Percentiles rank a stretch among this genome's conserved stretches.
These are phyloP conservation scores for Silybum marianum DNA, from an alignment of 129 eudicot species.

Conservation along the genomic window DNA sequence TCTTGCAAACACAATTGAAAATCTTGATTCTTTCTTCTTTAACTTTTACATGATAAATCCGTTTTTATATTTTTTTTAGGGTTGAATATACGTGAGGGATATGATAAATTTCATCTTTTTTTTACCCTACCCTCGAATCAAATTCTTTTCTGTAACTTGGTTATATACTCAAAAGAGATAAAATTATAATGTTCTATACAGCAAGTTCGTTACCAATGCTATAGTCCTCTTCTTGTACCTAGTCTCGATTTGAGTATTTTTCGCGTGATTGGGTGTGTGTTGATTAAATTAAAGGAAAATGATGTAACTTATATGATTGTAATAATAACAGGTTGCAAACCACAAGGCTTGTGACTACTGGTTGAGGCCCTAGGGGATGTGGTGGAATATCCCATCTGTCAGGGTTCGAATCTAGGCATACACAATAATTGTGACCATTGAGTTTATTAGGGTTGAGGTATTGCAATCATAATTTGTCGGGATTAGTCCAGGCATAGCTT, in stretches of 20 bases:
- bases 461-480: too few relatives aligned
- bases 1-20: slow-evolving; percentile 49
- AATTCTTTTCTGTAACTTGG: slow-evolving; percentile 27
- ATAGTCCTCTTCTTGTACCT: background rate
- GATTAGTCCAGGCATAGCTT: too few relatives aligned
- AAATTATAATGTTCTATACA: slow-evolving; percentile 2
- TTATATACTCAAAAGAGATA: slow-evolving; percentile 23
- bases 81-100: slow-evolving; percentile 25
- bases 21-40: slow-evolving; percentile 24
- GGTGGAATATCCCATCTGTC: too few relatives aligned
- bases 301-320: too few relatives aligned
- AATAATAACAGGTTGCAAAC: too few relatives aligned
- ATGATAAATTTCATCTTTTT: slow-evolving; percentile 21
- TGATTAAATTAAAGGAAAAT: too few relatives aligned
- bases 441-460: too few relatives aligned
- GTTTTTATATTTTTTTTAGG: slow-evolving; percentile 1
- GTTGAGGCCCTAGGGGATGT: too few relatives aligned
- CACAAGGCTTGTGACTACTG: too few relatives aligned
- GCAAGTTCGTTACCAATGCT: background rate
- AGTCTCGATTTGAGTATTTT: background rate
- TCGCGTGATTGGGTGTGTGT: background rate
- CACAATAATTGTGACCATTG: too few relatives aligned
- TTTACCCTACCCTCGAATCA: slow-evolving; percentile 31
- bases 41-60: slow-evolving; percentile 23
- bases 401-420: too few relatives aligned